phyloP scores from a whole-genome alignment of 495 filamentous ascomycete species.

The Penicillium robsamsonii region DNA sequence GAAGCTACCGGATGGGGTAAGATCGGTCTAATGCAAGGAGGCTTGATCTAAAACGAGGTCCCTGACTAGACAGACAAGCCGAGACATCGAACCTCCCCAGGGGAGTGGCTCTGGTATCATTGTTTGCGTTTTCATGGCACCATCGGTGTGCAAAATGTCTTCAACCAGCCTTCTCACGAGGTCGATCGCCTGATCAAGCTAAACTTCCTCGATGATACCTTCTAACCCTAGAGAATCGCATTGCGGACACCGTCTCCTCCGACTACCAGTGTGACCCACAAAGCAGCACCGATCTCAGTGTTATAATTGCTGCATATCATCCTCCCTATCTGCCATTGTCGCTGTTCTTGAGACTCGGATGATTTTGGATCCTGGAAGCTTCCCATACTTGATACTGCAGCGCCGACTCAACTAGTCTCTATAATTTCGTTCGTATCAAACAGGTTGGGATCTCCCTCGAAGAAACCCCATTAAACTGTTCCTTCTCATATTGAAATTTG shows the following conservation, averaged over 20 bases:
- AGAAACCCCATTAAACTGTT: background rate
- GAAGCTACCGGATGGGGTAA: background rate
- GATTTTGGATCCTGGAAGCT: background rate
- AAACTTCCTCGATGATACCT: background rate
- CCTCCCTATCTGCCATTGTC: background rate
- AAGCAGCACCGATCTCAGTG: background rate
- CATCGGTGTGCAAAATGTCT: background rate
- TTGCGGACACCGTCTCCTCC: background rate
- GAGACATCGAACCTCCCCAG: conserved; percentile 2
- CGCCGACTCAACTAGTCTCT: background rate
- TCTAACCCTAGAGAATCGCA: background rate
- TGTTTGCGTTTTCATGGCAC: background rate
- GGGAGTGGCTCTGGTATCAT: background rate
- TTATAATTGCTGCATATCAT: background rate
- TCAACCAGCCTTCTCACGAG: background rate
- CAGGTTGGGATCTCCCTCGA: background rate
- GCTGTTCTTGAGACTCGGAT: background rate
- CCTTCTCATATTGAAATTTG: background rate
- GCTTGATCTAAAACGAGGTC: background rate
- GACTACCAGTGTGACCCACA: background rate
- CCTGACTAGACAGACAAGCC: background rate
- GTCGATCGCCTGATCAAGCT: background rate
- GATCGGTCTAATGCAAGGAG: background rate
- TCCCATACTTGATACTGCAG: background rate
- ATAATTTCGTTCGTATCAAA: background rate